Base-by-base conservation (phyloP, 305 asterid genomes). In the Galium porrigens region DNA sequence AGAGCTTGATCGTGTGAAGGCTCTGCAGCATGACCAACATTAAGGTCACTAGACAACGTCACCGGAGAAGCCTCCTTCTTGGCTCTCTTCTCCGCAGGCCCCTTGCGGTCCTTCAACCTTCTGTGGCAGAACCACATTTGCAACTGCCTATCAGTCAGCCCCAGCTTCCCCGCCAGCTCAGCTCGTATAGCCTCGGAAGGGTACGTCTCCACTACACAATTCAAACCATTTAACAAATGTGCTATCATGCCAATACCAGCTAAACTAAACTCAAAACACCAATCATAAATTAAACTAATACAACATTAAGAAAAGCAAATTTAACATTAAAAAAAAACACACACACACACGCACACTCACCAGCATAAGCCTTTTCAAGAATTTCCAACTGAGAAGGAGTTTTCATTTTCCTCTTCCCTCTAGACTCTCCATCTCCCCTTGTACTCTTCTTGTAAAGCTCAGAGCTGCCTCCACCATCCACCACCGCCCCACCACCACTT, bases 81-180 rank as follows among this genome's bases (percentile, higher is more conserved):
- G 11, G 53, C 81, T 78, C 74, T 75, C 83, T 82, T 86, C 72
- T 78, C 94, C 0, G 73, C 39, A 1, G 85, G 73, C 12, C 81
- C 77, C 71, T 87, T 90, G 51, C 92, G 81, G 76, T 90, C 97
- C 81, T 90, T 90, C 69, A 90, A 76, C 82, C 97, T 83, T 75
- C 96, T 74, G 63, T 88, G 97, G 78, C 97, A 86, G 76, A 90
- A 90, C 97, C 97, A 90, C 97, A 90, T 90, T 78, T 90, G 96
- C 70, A 90, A 72, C 78, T 90, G 97, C 73, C 96, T 75, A 73
- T 90, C 97, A 8, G 96, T 72, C 10, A 90, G 84, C 67, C 94
- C 96, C 73, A 90, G 69, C 73, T 85, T 82, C 51, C 73, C 83
- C 2, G 97, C 86, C 44, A 90, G 83, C 79, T 88, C 94, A 11